phyloP scores from a whole-genome alignment of 495 filamentous ascomycete species.

The Astrothelium subdiscretum region DNA sequence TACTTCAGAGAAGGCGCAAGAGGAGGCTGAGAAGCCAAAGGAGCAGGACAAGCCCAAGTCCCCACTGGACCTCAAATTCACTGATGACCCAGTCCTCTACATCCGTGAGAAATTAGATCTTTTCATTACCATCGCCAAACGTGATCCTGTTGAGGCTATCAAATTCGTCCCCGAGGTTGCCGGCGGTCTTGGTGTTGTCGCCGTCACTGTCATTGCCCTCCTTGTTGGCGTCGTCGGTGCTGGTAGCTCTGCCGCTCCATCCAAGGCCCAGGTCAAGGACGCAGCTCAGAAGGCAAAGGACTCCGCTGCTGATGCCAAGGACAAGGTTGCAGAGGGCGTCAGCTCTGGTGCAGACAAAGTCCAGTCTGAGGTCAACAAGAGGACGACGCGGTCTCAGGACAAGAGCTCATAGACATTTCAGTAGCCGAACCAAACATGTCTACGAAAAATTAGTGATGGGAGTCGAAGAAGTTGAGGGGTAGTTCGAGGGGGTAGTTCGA shows the following conservation, averaged over 20 bases:
- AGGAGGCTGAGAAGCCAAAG: conserved; percentile 76
- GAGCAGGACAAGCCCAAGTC: conserved; percentile 48
- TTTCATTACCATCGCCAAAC: conserved; percentile 38
- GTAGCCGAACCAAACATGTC: not conserved
- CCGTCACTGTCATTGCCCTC: conserved; percentile 56
- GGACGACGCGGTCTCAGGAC: conserved; percentile 40
- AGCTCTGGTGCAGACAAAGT: conserved; percentile 44
- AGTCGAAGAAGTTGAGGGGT: not conserved
- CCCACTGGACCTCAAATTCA: conserved; percentile 71
- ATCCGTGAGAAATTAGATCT: conserved; percentile 51
- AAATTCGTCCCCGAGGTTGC: conserved; percentile 88
- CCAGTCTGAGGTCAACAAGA: conserved; percentile 47
- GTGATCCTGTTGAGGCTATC: conserved; percentile 79
- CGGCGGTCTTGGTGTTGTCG: conserved; percentile 58
- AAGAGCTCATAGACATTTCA: not conserved
- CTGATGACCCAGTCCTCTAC: conserved; percentile 82
- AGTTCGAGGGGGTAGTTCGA: not conserved
- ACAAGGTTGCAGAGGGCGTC: conserved; percentile 62
- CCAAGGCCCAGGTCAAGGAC: conserved; percentile 43
- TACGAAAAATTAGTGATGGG: not conserved
- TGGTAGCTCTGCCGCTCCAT: conserved; percentile 38
- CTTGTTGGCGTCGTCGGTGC: conserved; percentile 46
- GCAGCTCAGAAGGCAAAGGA: conserved; percentile 61
- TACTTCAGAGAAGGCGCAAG: conserved; percentile 68
- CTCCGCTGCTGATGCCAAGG: conserved; percentile 59